Conservation (phyloP, 768 basidiomycete species). For the Phanerochaete sordida region DNA sequence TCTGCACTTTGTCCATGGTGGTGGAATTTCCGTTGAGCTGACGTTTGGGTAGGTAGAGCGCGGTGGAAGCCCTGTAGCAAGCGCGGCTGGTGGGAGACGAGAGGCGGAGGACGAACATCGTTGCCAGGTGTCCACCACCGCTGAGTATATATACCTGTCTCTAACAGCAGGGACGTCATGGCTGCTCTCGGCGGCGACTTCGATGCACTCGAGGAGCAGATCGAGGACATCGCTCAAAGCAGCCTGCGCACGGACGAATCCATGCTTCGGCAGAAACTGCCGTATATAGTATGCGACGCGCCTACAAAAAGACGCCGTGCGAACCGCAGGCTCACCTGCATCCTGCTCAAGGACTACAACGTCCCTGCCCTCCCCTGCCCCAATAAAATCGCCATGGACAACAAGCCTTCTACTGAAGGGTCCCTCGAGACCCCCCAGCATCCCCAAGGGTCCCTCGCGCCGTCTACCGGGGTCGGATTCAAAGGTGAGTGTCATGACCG, state of each 20-base stretch:
- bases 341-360: neutral
- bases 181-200: neutral
- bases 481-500: conserved; percentile 2
- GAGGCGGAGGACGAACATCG: neutral
- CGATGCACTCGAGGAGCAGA: neutral
- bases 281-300: neutral
- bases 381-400: neutral
- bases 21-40: neutral
- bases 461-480: neutral
- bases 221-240: neutral
- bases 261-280: neutral
- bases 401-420: neutral
- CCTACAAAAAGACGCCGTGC: neutral
- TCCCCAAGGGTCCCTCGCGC: neutral
- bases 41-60: neutral
- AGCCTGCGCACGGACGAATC: neutral
- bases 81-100: neutral
- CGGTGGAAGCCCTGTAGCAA: neutral
- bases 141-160: neutral
- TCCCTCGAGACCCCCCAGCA: neutral
- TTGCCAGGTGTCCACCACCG: neutral
- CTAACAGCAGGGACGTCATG: neutral
- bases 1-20: neutral
- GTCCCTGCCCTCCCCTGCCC: neutral
- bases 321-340: neutral